Percentiles rank a stretch among this genome's conserved stretches.
These are phyloP conservation scores for Phytophthora meadii DNA, from an alignment of 352 stramenopile species.

Conservation along the genomic window DNA sequence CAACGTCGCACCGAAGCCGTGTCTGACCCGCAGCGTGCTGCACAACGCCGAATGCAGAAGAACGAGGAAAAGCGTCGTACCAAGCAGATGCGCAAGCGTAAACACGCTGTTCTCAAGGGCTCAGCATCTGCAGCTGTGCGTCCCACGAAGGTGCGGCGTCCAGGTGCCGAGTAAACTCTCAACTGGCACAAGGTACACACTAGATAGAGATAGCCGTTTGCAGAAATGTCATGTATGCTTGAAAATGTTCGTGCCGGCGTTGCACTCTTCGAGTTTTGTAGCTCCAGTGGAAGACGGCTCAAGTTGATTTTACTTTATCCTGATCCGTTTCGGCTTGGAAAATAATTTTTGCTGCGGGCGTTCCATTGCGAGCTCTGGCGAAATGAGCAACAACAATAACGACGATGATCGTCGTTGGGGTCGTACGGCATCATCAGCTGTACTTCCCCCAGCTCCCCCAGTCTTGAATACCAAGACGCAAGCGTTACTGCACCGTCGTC, in stretches of 20 bases:
- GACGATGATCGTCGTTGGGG: constrained; percentile 30
- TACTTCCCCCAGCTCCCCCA: constrained; percentile 15
- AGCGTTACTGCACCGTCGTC: constrained; percentile 18
- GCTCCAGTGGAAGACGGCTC: too few species aligned
- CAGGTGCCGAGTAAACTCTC: constrained; percentile 58
- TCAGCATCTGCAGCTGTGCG: constrained; percentile 66
- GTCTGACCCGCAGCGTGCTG: constrained; percentile 73
- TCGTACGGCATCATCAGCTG: constrained; percentile 7
- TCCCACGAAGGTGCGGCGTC: constrained; percentile 64
- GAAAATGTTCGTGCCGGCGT: constrained; percentile 18
- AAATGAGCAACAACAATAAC: constrained; percentile 43
- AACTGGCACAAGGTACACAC: constrained; percentile 2
- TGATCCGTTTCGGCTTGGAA: constrained; percentile 12
- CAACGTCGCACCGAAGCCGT: constrained; percentile 84
- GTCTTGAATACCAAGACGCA: constrained; percentile 24
- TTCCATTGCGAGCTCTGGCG: background rate
- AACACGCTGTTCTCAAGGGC: constrained; percentile 87
- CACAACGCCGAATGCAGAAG: constrained; percentile 85
- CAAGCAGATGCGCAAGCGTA: constrained; percentile 91
- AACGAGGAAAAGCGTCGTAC: constrained; percentile 83
- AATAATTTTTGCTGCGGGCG: too few species aligned
- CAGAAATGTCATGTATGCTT: constrained; percentile 35
- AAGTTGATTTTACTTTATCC: background rate
- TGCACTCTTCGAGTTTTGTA: background rate
- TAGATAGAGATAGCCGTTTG: constrained; percentile 40